Evolutionary conservation across 169 alveolate genomes (phyloP).

Genomic region (Haemoproteus tartakovskyi): DNA sequence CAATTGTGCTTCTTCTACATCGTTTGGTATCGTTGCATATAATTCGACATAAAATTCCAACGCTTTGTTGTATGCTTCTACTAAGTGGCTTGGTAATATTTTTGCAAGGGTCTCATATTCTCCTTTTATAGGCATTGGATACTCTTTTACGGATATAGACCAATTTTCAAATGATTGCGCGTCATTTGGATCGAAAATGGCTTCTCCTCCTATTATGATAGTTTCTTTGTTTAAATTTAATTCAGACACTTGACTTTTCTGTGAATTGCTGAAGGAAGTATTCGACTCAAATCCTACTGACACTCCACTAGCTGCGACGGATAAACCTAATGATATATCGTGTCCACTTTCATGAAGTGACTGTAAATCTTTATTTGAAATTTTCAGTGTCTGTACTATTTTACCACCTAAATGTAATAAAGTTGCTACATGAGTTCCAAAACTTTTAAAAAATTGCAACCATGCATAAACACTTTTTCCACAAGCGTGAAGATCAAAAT

Average conservation of each 20-base stretch:
- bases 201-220: slow-evolving; percentile 77
- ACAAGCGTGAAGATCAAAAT: slow-evolving; percentile 68
- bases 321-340: slow-evolving; percentile 57
- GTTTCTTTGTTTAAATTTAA: slow-evolving; percentile 69
- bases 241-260: slow-evolving; percentile 15
- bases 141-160: slow-evolving; percentile 71
- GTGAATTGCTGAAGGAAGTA: slow-evolving; percentile 28
- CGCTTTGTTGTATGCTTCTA: slow-evolving; percentile 36
- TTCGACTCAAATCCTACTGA: slow-evolving; percentile 32
- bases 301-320: slow-evolving; percentile 42
- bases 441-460: slow-evolving; percentile 79
- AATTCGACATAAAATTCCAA: slow-evolving; percentile 19
- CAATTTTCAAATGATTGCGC: slow-evolving; percentile 68
- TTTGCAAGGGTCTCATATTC: slow-evolving; percentile 69
- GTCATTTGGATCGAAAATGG: slow-evolving; percentile 74
- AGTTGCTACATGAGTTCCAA: slow-evolving; percentile 83
- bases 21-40: slow-evolving; percentile 35
- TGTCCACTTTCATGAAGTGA: slow-evolving; percentile 71
- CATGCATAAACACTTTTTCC: slow-evolving; percentile 73
- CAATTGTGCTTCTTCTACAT: slow-evolving; percentile 36
- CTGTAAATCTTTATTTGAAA: slow-evolving; percentile 74
- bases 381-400: slow-evolving; percentile 79
- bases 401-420: slow-evolving; percentile 83
- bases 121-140: slow-evolving; percentile 80
- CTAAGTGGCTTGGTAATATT: slow-evolving; percentile 51